These are phyloP conservation scores for Parastagonospora nodorum DNA, from an alignment of 2,329 filamentous ascomycete species.

Conservation along the genomic window DNA sequence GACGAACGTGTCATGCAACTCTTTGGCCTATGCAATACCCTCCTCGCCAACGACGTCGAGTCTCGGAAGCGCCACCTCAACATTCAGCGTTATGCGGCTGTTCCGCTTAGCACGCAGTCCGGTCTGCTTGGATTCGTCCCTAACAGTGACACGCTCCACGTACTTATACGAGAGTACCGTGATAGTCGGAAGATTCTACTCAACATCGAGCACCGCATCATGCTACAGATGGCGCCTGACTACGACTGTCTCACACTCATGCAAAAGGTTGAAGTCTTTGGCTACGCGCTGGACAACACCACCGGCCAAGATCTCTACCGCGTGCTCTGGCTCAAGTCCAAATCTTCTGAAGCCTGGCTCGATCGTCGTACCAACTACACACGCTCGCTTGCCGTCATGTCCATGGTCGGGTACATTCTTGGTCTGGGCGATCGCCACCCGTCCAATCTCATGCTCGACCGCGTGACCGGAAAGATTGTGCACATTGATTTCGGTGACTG, in stretches of 20 bases:
- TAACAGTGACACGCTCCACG: constrained; percentile 96
- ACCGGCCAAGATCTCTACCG: constrained; percentile 98
- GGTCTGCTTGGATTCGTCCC: constrained; percentile 95
- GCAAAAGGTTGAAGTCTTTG: constrained; percentile 99
- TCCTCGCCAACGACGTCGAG: constrained; percentile 91
- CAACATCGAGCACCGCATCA: constrained; percentile 99
- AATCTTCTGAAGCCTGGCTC: constrained; percentile 96
- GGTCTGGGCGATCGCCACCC: constrained; percentile 96
- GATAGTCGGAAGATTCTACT: constrained; percentile 96
- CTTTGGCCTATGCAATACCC: constrained; percentile 95
- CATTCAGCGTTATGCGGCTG: constrained; percentile 95
- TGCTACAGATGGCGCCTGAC: constrained; percentile 99
- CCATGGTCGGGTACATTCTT: constrained; percentile 99
- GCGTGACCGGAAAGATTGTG: constrained; percentile 93
- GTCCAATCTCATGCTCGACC: constrained; percentile 96
- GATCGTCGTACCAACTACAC: constrained; percentile 99
- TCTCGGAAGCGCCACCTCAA: constrained; percentile 96
- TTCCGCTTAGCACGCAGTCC: constrained; percentile 94
- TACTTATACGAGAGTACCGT: constrained; percentile 95
- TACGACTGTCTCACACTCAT: constrained; percentile 98
- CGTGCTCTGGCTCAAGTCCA: constrained; percentile 97
- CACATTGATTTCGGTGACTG: constrained; percentile 99
- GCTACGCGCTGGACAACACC: constrained; percentile 98
- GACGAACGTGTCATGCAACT: constrained; percentile 99
- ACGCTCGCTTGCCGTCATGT: constrained; percentile 96